Evolutionary conservation across 257 asterid species (phyloP).

Genomic region (Primulina huaijiensis): DNA sequence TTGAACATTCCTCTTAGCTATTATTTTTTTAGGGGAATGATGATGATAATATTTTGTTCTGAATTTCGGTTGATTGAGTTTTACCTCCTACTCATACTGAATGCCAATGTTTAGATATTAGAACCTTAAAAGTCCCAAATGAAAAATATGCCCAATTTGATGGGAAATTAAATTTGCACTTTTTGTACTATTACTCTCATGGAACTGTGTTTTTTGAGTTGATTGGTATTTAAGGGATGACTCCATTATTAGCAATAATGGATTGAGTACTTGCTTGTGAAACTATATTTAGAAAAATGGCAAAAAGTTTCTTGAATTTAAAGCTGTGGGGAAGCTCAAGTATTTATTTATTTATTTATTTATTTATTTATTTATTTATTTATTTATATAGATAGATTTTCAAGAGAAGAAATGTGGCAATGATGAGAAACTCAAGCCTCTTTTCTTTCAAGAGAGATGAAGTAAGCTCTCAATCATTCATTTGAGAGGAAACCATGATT

Average conservation of each 20-base stretch:
- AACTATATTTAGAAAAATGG: background rate
- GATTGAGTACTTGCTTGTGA: background rate
- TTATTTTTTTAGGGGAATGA: slow-evolving; percentile 18
- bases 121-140: background rate
- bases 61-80: slow-evolving; percentile 33
- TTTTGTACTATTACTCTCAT: too few relatives aligned
- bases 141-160: slow-evolving; percentile 1
- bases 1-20: background rate
- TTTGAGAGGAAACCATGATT: slow-evolving; percentile 42
- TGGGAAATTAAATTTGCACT: background rate
- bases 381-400: background rate
- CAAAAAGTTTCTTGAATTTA: background rate
- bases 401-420: slow-evolving; percentile 46
- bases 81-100: slow-evolving; percentile 53
- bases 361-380: background rate
- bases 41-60: slow-evolving; percentile 30
- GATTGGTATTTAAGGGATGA: background rate
- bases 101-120: slow-evolving; percentile 16
- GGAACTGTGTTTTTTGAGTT: background rate
- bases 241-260: background rate
- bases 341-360: background rate
- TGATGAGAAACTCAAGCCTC: slow-evolving; percentile 47
- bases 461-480: slow-evolving; percentile 29
- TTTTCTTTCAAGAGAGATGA: slow-evolving; percentile 27
- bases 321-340: background rate